Conservation (phyloP, 495 filamentous ascomycete species). For the Rusavskia elegans region DNA sequence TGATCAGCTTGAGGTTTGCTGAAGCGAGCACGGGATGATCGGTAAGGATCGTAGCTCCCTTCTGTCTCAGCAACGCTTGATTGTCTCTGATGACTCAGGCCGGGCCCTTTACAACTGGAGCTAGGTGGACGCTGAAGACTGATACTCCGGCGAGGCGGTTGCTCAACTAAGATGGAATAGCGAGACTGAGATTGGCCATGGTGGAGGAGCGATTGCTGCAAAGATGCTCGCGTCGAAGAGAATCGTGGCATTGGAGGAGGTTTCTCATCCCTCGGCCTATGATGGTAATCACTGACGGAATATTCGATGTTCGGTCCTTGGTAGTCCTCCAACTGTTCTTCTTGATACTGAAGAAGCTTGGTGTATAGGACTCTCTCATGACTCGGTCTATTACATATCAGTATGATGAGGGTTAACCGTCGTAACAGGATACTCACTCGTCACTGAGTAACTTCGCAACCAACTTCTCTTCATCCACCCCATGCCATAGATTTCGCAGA, state of each 20-base stretch:
- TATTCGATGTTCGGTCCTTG: slow-evolving; percentile 51
- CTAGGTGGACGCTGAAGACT: background rate
- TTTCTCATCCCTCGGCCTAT: slow-evolving; percentile 36
- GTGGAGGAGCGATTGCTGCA: slow-evolving; percentile 19
- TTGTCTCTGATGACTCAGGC: slow-evolving; percentile 29
- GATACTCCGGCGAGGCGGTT: slow-evolving; percentile 14
- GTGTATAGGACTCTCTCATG: slow-evolving; percentile 87
- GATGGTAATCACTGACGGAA: slow-evolving; percentile 78
- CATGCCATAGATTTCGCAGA: slow-evolving; percentile 77
- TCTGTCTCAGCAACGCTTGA: slow-evolving; percentile 28
- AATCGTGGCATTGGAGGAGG: slow-evolving; percentile 11
- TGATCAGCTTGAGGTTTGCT: slow-evolving; percentile 23
- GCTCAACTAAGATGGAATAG: slow-evolving; percentile 51
- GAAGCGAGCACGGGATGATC: slow-evolving; percentile 41
- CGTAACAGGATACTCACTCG: slow-evolving; percentile 38
- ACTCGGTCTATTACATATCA: slow-evolving; percentile 39
- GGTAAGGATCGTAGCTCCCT: slow-evolving; percentile 71
- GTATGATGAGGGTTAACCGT: background rate
- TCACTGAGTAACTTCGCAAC: slow-evolving; percentile 44
- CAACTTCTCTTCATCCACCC: slow-evolving; percentile 54
- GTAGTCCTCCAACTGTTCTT: slow-evolving; percentile 75
- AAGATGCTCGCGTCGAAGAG: slow-evolving; percentile 31
- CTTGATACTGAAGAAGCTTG: slow-evolving; percentile 60
- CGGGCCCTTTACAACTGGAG: background rate
- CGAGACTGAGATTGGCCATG: slow-evolving; percentile 44